These are phyloP conservation scores for Periconia macrospinosa DNA, from an alignment of 2,329 filamentous ascomycete genomes.

Conservation along the genomic window DNA sequence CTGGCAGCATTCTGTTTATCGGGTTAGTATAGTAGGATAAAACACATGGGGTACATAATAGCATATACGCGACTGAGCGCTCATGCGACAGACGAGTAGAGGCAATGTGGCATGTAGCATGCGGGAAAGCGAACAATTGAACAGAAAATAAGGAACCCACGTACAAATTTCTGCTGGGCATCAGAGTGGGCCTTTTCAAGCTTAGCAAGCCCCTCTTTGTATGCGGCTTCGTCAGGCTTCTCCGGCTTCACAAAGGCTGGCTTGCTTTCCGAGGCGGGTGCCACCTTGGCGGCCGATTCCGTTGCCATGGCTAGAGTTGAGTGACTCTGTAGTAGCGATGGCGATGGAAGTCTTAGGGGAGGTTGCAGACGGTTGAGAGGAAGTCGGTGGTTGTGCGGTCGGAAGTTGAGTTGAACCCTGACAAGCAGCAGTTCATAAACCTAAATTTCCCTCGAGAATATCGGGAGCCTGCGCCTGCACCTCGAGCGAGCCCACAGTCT, in stretches of 20 bases:
- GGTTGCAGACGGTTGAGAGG: conserved; percentile 5
- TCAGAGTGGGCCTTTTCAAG: conserved; percentile 85
- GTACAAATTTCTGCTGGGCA: conserved; percentile 70
- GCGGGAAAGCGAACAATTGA: background rate
- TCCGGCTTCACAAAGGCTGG: conserved; percentile 64
- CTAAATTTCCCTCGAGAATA: conserved; percentile 2
- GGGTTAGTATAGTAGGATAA: background rate
- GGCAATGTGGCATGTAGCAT: conserved; percentile 1
- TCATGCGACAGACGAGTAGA: conserved; percentile 16
- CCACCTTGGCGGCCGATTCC: conserved; percentile 38
- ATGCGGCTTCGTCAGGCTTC: conserved; percentile 84
- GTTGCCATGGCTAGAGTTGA: conserved; percentile 6
- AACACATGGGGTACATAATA: background rate
- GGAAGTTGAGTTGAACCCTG: conserved; percentile 11
- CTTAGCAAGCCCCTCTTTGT: conserved; percentile 75
- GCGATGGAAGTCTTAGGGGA: conserved; percentile 9
- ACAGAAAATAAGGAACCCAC: conserved; percentile 24
- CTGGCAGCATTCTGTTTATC: conserved; percentile 74
- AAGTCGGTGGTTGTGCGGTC: background rate
- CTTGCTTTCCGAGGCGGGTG: conserved; percentile 37
- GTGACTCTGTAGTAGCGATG: conserved; percentile 15
- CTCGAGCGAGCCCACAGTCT: background rate
- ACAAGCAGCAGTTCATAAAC: background rate
- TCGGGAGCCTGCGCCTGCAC: background rate
- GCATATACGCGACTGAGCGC: background rate